Evolutionary conservation across 805 yeast species (phyloP).

Genomic region (Saccharomycopsis guyanensis): DNA sequence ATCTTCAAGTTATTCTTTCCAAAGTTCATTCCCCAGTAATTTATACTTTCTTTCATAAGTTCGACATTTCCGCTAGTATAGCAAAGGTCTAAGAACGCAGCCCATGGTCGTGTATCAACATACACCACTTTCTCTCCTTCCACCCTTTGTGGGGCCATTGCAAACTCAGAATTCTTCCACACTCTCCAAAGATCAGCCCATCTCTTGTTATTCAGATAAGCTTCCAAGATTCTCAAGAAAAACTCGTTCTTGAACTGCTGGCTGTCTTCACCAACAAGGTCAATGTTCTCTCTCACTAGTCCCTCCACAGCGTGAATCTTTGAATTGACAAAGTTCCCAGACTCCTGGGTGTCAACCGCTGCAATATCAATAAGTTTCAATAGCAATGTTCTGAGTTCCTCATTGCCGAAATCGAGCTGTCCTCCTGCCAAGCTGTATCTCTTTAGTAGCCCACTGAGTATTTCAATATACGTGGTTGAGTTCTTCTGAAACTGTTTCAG

Average conservation of each 20-base stretch:
- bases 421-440: constrained; percentile 9
- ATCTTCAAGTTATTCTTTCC: neutral
- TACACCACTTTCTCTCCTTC: neutral
- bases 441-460: constrained; percentile 3
- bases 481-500: neutral
- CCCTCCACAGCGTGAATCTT: neutral
- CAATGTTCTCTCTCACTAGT: neutral
- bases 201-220: neutral
- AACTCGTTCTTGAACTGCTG: constrained; percentile 14
- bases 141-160: neutral
- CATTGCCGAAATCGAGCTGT: constrained; percentile 7
- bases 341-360: neutral
- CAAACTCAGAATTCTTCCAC: constrained; percentile 14
- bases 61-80: neutral
- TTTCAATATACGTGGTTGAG: neutral
- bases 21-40: constrained; percentile 5
- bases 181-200: constrained; percentile 12
- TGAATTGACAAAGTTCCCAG: neutral
- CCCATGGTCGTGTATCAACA: constrained; percentile 19
- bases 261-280: neutral
- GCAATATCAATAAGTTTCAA: neutral
- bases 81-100: constrained; percentile 7
- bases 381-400: neutral
- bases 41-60: constrained; percentile 6
- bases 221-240: constrained; percentile 2